Percentiles rank a stretch among this genome's conserved stretches.
phyloP scores from a whole-genome alignment of 305 asterid species.

The Fraxinus platypoda region DNA sequence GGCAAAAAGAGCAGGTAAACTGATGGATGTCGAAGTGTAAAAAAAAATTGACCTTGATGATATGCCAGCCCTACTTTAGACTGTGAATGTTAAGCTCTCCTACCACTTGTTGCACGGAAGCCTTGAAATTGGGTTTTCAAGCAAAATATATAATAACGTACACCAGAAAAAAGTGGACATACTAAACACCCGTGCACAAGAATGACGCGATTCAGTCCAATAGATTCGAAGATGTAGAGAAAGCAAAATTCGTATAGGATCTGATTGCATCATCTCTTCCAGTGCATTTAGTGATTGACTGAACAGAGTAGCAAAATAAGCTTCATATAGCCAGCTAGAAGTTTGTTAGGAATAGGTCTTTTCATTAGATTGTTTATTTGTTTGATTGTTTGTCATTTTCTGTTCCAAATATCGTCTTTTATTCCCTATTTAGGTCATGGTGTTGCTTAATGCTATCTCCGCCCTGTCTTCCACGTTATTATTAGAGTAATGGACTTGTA shows the following conservation, averaged over 20 bases:
- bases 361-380: background rate
- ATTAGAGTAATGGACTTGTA: background rate
- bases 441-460: background rate
- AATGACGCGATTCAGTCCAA: background rate
- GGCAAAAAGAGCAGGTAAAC: background rate
- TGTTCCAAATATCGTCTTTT: background rate
- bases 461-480: background rate
- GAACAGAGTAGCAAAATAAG: background rate
- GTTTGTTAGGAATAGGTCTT: background rate
- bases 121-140: background rate
- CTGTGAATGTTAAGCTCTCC: background rate
- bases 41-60: background rate
- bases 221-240: background rate
- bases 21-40: background rate
- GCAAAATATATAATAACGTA: background rate
- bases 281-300: background rate
- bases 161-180: background rate
- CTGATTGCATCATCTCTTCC: background rate
- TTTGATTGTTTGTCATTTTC: background rate
- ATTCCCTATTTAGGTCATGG: background rate
- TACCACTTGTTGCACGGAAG: background rate
- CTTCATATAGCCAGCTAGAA: background rate
- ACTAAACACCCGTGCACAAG: background rate
- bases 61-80: background rate
- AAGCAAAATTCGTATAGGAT: background rate